These are phyloP conservation scores for Komagataella ulmi DNA, from an alignment of 805 yeast genomes.

Conservation along the genomic window DNA sequence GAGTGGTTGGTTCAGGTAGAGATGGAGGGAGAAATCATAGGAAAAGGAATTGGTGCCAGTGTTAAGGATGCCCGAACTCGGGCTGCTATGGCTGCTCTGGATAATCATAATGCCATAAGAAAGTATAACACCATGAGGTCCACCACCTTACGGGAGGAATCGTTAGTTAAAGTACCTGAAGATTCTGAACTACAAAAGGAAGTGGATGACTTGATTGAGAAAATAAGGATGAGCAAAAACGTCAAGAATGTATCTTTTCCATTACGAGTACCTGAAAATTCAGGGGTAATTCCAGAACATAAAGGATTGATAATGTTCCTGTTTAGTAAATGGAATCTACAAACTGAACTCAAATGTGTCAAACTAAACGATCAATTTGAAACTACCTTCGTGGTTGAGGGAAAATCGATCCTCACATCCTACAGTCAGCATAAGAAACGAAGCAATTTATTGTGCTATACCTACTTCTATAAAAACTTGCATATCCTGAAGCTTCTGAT, in stretches of 20 bases:
- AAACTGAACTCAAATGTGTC: background rate
- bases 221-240: background rate
- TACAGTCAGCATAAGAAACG: background rate
- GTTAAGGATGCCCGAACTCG: slow-evolving; percentile 66
- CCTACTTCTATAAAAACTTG: background rate
- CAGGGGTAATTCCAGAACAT: background rate
- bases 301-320: background rate
- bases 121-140: slow-evolving; percentile 30
- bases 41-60: slow-evolving; percentile 58
- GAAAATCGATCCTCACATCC: background rate
- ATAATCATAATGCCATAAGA: slow-evolving; percentile 43
- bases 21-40: slow-evolving; percentile 54
- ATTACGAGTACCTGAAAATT: background rate
- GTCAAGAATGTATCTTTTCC: background rate
- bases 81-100: slow-evolving; percentile 76
- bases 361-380: background rate
- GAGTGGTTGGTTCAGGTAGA: slow-evolving; percentile 48
- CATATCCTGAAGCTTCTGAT: background rate
- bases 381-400: background rate
- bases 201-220: background rate
- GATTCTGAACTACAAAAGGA: background rate
- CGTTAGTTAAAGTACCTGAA: background rate
- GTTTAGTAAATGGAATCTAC: background rate
- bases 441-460: background rate
- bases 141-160: background rate